Conservation (phyloP, 2,329 filamentous ascomycete species). For the Penicillium sp. region DNA sequence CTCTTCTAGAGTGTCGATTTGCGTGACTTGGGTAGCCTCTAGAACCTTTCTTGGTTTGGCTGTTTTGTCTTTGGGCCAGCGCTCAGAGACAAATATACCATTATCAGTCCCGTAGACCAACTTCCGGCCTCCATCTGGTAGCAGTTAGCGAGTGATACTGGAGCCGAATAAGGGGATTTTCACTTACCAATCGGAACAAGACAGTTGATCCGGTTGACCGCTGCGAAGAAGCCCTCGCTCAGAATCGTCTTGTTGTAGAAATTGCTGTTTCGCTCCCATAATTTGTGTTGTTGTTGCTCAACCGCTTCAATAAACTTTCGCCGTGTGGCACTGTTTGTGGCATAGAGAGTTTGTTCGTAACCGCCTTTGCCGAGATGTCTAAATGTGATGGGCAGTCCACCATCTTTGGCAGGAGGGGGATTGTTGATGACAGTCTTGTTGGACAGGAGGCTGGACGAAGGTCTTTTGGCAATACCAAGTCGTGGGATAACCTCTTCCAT, state of each 20-base stretch:
- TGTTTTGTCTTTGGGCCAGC: slow-evolving; percentile 77
- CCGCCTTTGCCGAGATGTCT: slow-evolving; percentile 92
- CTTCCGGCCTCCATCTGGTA: slow-evolving; percentile 84
- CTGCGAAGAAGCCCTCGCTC: slow-evolving; percentile 87
- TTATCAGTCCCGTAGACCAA: slow-evolving; percentile 91
- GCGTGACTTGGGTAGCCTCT: slow-evolving; percentile 82
- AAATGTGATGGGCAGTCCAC: slow-evolving; percentile 86
- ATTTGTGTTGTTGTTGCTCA: slow-evolving; percentile 80
- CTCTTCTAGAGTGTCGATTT: slow-evolving; percentile 94
- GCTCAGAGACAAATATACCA: slow-evolving; percentile 88
- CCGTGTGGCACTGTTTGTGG: slow-evolving; percentile 76
- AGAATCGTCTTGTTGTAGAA: slow-evolving; percentile 67
- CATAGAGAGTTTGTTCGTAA: slow-evolving; percentile 87
- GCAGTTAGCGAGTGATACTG: slow-evolving; percentile 15
- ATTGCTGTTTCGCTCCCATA: slow-evolving; percentile 69
- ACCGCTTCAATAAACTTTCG: slow-evolving; percentile 98
- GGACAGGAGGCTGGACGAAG: slow-evolving; percentile 79
- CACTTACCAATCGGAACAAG: slow-evolving; percentile 81
- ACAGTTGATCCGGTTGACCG: slow-evolving; percentile 87
- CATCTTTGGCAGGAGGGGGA: slow-evolving; percentile 61
- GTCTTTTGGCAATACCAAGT: slow-evolving; percentile 75
- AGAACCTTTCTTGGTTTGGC: slow-evolving; percentile 76
- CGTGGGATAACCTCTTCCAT: slow-evolving; percentile 95
- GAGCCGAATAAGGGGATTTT: neutral
- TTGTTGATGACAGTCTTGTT: slow-evolving; percentile 53